Percentiles rank a stretch among this genome's conserved stretches.
phyloP scores from a whole-genome alignment of 2,329 filamentous ascomycete species.

The Ophiostoma pallidulum region DNA sequence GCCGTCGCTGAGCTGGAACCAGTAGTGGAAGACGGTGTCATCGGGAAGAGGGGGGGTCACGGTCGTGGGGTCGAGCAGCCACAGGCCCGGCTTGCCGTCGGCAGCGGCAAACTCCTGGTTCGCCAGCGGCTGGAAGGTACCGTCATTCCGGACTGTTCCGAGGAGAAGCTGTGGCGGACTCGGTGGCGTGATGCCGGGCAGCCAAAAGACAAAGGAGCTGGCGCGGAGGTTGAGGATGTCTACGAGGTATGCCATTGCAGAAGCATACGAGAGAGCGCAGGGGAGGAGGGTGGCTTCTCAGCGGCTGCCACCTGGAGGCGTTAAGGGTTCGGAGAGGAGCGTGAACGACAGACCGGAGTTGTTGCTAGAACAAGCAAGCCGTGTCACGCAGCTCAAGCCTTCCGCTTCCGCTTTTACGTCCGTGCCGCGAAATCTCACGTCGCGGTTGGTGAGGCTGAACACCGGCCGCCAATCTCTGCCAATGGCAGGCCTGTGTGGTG shows the following conservation, averaged over 20 bases:
- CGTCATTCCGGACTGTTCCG: slow-evolving; percentile 7
- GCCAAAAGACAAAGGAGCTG: slow-evolving; percentile 18
- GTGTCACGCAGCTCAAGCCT: too few relatives aligned
- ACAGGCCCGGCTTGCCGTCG: slow-evolving; percentile 33
- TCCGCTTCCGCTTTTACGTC: too few relatives aligned
- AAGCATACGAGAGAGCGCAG: not conserved
- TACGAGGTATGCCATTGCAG: slow-evolving; percentile 6
- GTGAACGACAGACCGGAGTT: too few relatives aligned
- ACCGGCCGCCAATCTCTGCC: too few relatives aligned
- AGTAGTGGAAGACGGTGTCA: slow-evolving; percentile 17
- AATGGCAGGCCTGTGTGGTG: too few relatives aligned
- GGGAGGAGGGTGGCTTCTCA: too few relatives aligned
- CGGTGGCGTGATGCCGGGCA: slow-evolving; percentile 11
- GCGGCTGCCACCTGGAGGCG: too few relatives aligned
- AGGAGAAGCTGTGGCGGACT: slow-evolving; percentile 15
- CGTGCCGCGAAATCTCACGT: too few relatives aligned
- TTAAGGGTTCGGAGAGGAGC: too few relatives aligned
- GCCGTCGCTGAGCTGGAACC: slow-evolving; percentile 17
- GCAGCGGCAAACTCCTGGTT: slow-evolving; percentile 28
- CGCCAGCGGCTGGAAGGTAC: slow-evolving; percentile 12
- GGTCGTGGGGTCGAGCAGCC: slow-evolving; percentile 28
- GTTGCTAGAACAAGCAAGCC: too few relatives aligned
- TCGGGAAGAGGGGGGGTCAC: slow-evolving; percentile 12
- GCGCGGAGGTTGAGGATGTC: slow-evolving; percentile 15
- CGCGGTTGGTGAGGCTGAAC: too few relatives aligned